Evolutionary conservation across 1,139 yeast genomes (phyloP).

Genomic region (Hemisphaericaspora xylanilytica): DNA sequence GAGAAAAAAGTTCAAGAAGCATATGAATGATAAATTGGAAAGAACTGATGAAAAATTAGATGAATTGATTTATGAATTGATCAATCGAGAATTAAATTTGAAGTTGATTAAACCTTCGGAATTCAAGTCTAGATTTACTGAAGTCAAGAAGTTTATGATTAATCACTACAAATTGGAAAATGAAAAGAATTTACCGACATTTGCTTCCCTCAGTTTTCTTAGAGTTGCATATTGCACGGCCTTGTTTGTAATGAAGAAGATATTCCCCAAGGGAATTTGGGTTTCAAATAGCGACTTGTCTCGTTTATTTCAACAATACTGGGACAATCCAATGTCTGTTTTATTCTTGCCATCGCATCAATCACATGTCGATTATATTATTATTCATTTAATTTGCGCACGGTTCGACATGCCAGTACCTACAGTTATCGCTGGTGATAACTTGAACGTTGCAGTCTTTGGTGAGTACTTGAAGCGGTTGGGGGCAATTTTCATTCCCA

Average conservation of each 20-base stretch:
- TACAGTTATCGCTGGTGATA: conserved; percentile 66
- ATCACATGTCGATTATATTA: conserved; percentile 64
- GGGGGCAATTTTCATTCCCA: conserved; percentile 49
- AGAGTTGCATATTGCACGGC: conserved; percentile 41
- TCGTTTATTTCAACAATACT: conserved; percentile 29
- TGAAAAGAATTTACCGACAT: conserved; percentile 37
- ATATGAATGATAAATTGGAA: conserved; percentile 36
- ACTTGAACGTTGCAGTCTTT: conserved; percentile 60
- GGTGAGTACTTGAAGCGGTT: conserved; percentile 46
- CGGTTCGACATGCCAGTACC: conserved; percentile 59
- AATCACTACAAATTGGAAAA: conserved; percentile 38
- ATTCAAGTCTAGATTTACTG: conserved; percentile 32
- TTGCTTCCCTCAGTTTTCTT: conserved; percentile 25
- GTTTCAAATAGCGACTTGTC: conserved; percentile 34
- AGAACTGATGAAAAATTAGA: conserved; percentile 35
- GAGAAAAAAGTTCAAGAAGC: conserved; percentile 25
- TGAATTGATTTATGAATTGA: conserved; percentile 36
- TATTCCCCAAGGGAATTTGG: conserved; percentile 49
- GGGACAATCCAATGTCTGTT: conserved; percentile 44
- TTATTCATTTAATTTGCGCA: conserved; percentile 56
- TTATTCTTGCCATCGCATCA: conserved; percentile 54
- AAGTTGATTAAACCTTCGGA: conserved; percentile 38
- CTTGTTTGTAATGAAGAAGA: conserved; percentile 30
- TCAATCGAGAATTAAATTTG: conserved; percentile 41
- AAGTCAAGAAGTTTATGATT: conserved; percentile 42